Evolutionary conservation across 768 basidiomycete genomes (phyloP).

Genomic region (Suillus sp.): DNA sequence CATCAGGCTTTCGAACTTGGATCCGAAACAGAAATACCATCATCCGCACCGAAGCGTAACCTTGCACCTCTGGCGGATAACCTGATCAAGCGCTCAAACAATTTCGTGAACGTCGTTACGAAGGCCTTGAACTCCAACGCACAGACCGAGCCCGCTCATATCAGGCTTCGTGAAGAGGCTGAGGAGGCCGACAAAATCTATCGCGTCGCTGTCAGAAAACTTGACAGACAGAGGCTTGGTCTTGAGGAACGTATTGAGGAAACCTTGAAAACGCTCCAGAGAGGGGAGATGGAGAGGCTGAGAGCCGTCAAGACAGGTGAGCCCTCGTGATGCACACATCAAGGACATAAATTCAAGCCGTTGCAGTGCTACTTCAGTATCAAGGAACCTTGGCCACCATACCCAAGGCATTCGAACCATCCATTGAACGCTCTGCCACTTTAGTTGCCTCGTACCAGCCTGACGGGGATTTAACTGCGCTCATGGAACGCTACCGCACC

Average conservation of each 20-base stretch:
- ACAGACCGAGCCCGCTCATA: conserved; percentile 61
- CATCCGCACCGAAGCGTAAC: conserved; percentile 33
- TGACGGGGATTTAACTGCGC: conserved; percentile 80
- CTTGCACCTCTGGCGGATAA: conserved; percentile 50
- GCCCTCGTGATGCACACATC: conserved; percentile 16
- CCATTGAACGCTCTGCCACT: conserved; percentile 69
- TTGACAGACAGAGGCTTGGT: conserved; percentile 82
- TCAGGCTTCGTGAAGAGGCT: conserved; percentile 76
- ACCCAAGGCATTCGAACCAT: conserved; percentile 64
- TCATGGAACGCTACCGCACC: conserved; percentile 91
- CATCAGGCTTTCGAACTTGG: conserved; percentile 33
- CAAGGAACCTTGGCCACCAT: conserved; percentile 78
- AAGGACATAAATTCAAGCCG: conserved; percentile 5
- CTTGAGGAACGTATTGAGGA: conserved; percentile 89
- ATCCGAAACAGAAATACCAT: conserved; percentile 27
- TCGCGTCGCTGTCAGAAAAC: conserved; percentile 74
- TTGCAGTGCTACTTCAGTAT: conserved; percentile 78
- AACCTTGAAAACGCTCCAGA: conserved; percentile 74
- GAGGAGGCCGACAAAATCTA: conserved; percentile 81
- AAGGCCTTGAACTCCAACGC: conserved; percentile 61
- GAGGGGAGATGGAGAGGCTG: conserved; percentile 84
- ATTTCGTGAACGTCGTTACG: conserved; percentile 68
- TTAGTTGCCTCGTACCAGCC: conserved; percentile 86
- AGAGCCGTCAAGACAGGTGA: conserved; percentile 82
- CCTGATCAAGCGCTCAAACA: conserved; percentile 68